phyloP scores from a whole-genome alignment of 352 stramenopile genomes.

The Nothophytophthora sp. region DNA sequence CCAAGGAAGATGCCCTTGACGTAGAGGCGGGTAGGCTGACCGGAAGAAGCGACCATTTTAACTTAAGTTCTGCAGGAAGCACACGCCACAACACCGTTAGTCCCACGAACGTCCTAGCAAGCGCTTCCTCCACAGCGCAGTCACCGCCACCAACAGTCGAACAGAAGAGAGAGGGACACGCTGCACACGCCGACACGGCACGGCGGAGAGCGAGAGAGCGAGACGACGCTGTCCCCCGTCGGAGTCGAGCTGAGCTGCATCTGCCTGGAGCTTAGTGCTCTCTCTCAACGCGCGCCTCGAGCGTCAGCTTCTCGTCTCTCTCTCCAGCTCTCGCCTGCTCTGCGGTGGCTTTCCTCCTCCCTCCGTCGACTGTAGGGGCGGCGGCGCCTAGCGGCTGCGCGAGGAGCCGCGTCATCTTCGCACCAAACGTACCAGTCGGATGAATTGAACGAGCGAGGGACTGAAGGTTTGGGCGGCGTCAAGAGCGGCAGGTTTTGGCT shows the following conservation, averaged over 20 bases:
- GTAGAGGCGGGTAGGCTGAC: constrained; percentile 96
- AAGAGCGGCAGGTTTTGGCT: constrained; percentile 18
- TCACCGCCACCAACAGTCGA: background rate
- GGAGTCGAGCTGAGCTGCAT: too few species aligned
- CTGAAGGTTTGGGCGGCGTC: constrained; percentile 68
- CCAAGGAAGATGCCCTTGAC: constrained; percentile 99
- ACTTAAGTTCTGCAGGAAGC: constrained; percentile 62
- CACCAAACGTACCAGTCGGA: constrained; percentile 76
- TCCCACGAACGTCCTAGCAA: constrained; percentile 12
- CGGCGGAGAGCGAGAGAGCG: too few species aligned
- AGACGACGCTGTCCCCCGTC: too few species aligned
- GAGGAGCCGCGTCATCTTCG: constrained; percentile 6
- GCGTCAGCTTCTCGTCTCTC: too few species aligned
- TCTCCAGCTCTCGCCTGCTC: too few species aligned
- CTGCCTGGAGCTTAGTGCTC: too few species aligned
- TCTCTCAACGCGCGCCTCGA: too few species aligned
- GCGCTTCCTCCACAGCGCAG: background rate
- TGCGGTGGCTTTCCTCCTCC: constrained; percentile 6
- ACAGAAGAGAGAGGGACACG: too few species aligned
- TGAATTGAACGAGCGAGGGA: constrained; percentile 89
- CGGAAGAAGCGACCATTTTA: constrained; percentile 90
- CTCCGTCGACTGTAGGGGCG: background rate
- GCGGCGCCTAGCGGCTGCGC: background rate
- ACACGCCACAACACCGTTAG: constrained; percentile 11
- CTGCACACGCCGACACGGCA: too few species aligned